Evolutionary conservation across 148 eudicot genomes (phyloP).

Genomic region (Polygonum aviculare): DNA sequence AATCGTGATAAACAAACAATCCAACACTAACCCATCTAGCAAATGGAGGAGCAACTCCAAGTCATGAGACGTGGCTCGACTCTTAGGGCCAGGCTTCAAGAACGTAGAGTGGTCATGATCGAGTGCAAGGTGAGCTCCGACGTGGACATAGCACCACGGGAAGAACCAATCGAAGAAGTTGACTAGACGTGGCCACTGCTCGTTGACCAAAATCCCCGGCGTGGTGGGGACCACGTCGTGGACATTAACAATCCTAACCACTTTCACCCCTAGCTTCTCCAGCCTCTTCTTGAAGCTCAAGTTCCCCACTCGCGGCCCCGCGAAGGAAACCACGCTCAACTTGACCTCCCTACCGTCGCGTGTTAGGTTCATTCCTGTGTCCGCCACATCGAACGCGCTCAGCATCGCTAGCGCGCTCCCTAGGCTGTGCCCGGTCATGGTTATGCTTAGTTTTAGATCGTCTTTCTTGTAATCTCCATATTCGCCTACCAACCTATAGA

Average conservation of each 20-base stretch:
- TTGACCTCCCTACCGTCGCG: constrained; percentile 21
- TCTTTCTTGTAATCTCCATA: constrained; percentile 21
- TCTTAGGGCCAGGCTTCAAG: constrained; percentile 32
- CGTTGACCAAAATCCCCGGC: constrained; percentile 62
- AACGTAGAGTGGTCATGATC: constrained; percentile 64
- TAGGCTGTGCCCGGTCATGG: constrained; percentile 68
- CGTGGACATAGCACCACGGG: constrained; percentile 77
- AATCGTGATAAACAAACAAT: too few relatives aligned
- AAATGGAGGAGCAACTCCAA: constrained; percentile 70
- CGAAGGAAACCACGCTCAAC: constrained; percentile 44
- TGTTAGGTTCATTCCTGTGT: constrained; percentile 39
- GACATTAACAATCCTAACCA: constrained; percentile 60
- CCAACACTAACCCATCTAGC: constrained; percentile 27
- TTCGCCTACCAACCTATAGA: constrained; percentile 25
- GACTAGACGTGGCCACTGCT: constrained; percentile 19
- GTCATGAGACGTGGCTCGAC: constrained; percentile 47
- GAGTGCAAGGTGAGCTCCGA: constrained; percentile 55
- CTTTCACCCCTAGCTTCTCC: constrained; percentile 59
- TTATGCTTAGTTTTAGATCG: constrained; percentile 45
- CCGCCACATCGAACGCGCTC: constrained; percentile 58
- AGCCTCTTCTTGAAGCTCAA: constrained; percentile 48
- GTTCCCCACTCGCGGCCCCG: constrained; percentile 78
- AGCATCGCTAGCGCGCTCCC: constrained; percentile 57
- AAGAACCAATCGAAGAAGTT: constrained; percentile 31
- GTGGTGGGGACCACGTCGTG: constrained; percentile 70